These are phyloP conservation scores for Talaromyces rugulosus DNA, from an alignment of 2,329 filamentous ascomycete species.

Conservation along the genomic window DNA sequence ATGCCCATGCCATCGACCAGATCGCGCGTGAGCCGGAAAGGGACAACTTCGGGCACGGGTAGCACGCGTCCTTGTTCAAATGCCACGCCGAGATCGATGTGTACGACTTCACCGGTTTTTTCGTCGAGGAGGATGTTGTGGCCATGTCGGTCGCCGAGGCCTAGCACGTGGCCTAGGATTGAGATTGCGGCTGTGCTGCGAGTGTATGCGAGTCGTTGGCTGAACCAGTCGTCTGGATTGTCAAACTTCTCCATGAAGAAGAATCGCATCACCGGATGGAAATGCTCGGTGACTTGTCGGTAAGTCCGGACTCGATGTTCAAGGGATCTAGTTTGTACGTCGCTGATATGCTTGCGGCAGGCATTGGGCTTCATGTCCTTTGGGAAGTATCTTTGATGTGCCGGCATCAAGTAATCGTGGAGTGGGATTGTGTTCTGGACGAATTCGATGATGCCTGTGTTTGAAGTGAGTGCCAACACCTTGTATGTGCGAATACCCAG, in stretches of 20 bases:
- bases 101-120: conserved; percentile 85
- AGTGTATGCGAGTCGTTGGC: conserved; percentile 82
- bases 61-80: conserved; percentile 97
- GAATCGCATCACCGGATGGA: conserved; percentile 90
- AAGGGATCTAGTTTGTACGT: conserved; percentile 64
- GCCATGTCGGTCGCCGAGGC: conserved; percentile 88
- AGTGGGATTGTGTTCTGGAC: conserved; percentile 89
- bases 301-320: conserved; percentile 71
- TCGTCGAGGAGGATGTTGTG: conserved; percentile 95
- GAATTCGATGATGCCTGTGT: conserved; percentile 92
- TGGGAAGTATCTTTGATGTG: conserved; percentile 81
- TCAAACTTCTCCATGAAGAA: conserved; percentile 96
- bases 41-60: conserved; percentile 90
- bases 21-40: conserved; percentile 89
- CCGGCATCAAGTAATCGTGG: conserved; percentile 86
- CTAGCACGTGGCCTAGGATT: conserved; percentile 88
- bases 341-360: conserved; percentile 75
- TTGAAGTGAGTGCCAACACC: conserved; percentile 80
- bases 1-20: conserved; percentile 97
- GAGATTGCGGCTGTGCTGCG: conserved; percentile 91
- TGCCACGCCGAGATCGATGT: conserved; percentile 94
- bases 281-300: conserved; percentile 71
- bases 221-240: conserved; percentile 95
- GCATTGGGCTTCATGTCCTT: conserved; percentile 71
- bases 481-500: conserved; percentile 95